Evolutionary conservation across 2,329 filamentous ascomycete genomes (phyloP), one percentile per base, ranked within the genome.

Genomic region (Botrytis paeoniae): DNA sequence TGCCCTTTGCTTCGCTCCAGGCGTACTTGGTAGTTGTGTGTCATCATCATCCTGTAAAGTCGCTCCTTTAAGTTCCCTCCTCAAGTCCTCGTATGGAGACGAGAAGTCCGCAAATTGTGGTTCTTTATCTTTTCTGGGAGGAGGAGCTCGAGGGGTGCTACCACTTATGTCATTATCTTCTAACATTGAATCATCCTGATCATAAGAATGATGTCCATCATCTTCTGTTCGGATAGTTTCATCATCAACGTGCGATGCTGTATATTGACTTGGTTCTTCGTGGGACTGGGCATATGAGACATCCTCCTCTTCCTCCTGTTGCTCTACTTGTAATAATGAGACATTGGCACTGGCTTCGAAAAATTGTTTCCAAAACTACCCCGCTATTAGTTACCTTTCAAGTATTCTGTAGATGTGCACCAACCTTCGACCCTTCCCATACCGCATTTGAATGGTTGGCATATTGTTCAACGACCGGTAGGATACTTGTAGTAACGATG

Each of bases 321-420:
- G 95, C 81, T 97, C 95, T 82, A 99, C 98, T 41, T 95, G 94
- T 0, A 94, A 97, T 18, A 99, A 88, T 18, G 95, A 97, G 39
- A 99, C 95, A 80, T 99, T 98, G 81, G 96, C 96, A 65, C 95
- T 97, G 51, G 96, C 94, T 84, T 99, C 96, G 83, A 99, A 99
- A 85, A 99, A 99, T 85, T 98, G 95, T 83, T 99, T 99, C 96
- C 96, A 99, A 83, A 99, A 99, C 93, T 97, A 80, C 75, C 75
- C 75, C 74, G 69, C 75, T 62, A 72, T 80, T 69, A 75, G 74
- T 57, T 57, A 29, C 54, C 35, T 69, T 51, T 18, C 35, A 39
- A 51, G 51, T 18, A 29, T 65, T 29, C n/a, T 57, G 37, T 48
- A 25, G 35, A 61, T 39, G 10, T 62, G 65, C 62, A 72, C 80